Evolutionary conservation across 192 early-diverging fungal genomes (phyloP), one percentile per base, ranked within the genome.

Genomic region (Rhizophlyctis rosea): DNA sequence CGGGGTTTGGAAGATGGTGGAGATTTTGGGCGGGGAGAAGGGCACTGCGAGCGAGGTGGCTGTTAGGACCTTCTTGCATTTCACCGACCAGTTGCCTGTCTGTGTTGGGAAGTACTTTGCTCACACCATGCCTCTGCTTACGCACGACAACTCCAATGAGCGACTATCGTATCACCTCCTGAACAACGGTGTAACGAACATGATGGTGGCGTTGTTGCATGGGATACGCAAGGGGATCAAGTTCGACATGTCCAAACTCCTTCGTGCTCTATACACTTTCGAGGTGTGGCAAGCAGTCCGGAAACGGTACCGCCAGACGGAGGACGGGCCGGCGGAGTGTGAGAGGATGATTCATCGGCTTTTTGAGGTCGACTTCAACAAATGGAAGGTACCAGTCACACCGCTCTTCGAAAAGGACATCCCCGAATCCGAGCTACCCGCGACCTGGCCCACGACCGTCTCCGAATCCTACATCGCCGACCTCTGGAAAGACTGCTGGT

Each of bases 221-320:
- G 47, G 50, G 23, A 62, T 63, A 33, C 59, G 55, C 29, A 34
- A 57, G 55, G 25, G 25, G 34, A 24, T 18, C 9, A 5, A 7
- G 50, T 35, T 57, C 25, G 55, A 57, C 32, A 57, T 71, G 39
- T 52, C 59, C 11, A 66, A 47, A 39, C 31, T 56, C 21, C 55
- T 72, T 16, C 66, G 55, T 21, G 59, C 68, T 23, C 44, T 72
- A 3, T 72, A 71, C 54, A 34, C 51, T 11, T 58, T 54, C 34
- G 68, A 71, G 52, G 60, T 73, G 14, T 72, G 62, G 61, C 35
- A 18, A 18, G 33, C 34, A 4, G 63, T 72, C 48, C 69, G 60
- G 2, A 66, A 56, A 34, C 47, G 34, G 53, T 71, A 72, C 35
- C 68, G 68, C 24, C 48, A 64, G 25, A 35, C 39, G 13, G 60